These are phyloP conservation scores for Aeschynomene evenia DNA, from an alignment of 306 rosid species.

Conservation along the genomic window DNA sequence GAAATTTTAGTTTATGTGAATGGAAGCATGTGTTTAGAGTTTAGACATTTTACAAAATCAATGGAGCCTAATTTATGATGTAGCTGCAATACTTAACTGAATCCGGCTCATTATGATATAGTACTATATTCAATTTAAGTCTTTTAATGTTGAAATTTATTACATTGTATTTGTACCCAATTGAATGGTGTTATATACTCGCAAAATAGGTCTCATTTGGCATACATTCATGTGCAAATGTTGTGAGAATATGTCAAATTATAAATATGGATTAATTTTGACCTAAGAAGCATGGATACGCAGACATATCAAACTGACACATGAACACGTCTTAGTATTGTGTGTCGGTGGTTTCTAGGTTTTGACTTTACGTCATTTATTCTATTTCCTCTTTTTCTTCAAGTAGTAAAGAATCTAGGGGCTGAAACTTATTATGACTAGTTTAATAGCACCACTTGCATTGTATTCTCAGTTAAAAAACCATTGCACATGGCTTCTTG, in stretches of 20 bases:
- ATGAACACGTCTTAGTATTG: too few species aligned
- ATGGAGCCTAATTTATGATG: slow-evolving; percentile 98
- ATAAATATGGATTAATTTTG: too few species aligned
- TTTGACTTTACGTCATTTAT: neutral
- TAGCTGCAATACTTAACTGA: slow-evolving; percentile 95
- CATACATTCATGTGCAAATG: neutral
- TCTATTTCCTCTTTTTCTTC: neutral
- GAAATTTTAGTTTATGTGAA: slow-evolving; percentile 82
- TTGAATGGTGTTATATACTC: neutral
- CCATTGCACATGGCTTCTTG: neutral
- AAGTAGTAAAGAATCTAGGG: neutral
- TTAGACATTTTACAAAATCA: slow-evolving; percentile 96
- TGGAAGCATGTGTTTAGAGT: slow-evolving; percentile 99
- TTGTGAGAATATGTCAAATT: neutral
- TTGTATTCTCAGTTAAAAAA: neutral
- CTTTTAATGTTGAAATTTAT: neutral
- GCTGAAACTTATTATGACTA: neutral
- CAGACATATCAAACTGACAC: too few species aligned
- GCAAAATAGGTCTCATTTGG: too few species aligned
- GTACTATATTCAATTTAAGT: slow-evolving; percentile 1
- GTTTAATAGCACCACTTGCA: neutral
- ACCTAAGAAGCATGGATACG: too few species aligned
- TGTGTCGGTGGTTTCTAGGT: too few species aligned
- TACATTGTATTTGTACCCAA: neutral
- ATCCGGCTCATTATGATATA: slow-evolving; percentile 63